Conservation (phyloP, 106 monocot genomes). For the Narthecium ossifragum region DNA sequence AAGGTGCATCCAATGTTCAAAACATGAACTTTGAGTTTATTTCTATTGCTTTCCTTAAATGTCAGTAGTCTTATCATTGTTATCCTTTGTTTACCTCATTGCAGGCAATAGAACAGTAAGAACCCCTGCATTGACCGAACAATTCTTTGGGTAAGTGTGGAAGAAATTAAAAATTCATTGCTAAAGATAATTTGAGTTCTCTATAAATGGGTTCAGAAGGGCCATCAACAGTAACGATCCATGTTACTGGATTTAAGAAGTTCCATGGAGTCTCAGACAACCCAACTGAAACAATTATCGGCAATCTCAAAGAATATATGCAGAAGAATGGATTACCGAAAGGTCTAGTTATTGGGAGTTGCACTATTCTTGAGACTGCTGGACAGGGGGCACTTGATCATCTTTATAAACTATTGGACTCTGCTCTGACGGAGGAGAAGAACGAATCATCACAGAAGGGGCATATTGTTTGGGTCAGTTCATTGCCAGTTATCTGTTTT, state of each 20-base stretch:
- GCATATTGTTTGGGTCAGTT: conserved; percentile 59
- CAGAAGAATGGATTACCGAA: conserved; percentile 64
- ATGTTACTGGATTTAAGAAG: conserved; percentile 94
- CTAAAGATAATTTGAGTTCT: not conserved
- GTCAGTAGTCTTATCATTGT: too few species aligned
- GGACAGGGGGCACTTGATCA: conserved; percentile 63
- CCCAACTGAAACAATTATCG: conserved; percentile 86
- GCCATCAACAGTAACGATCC: conserved; percentile 65
- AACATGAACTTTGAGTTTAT: too few species aligned
- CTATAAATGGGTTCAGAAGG: conserved; percentile 90
- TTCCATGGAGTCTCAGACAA: conserved; percentile 92
- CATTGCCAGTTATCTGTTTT: not conserved
- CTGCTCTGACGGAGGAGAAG: conserved; percentile 25
- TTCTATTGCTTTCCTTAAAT: too few species aligned
- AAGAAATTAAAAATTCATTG: too few species aligned
- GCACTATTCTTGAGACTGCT: conserved; percentile 83
- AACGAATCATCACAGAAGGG: conserved; percentile 27
- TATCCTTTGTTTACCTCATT: conserved; percentile 2
- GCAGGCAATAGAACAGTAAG: conserved; percentile 10
- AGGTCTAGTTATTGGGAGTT: conserved; percentile 71
- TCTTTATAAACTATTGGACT: conserved; percentile 64
- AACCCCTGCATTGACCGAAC: too few species aligned
- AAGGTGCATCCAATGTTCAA: too few species aligned
- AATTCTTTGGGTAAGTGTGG: too few species aligned
- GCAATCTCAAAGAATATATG: conserved; percentile 65